Evolutionary conservation across 2,329 filamentous ascomycete genomes (phyloP), one percentile per base, ranked within the genome.

Genomic region (Dactylellina cionopaga): DNA sequence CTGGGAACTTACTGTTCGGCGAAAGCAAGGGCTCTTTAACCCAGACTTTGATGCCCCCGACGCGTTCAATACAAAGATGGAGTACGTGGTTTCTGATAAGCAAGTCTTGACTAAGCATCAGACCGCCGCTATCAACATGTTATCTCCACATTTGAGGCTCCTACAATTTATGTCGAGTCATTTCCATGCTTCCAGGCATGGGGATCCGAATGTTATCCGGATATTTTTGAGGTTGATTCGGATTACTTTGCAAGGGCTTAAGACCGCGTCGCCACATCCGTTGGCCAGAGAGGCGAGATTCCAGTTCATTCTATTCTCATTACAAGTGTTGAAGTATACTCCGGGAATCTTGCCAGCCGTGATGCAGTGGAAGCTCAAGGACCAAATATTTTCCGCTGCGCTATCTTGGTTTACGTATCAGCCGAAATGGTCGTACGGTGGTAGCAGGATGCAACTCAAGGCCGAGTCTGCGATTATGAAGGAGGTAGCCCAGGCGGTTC

Each of bases 401-500:
- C 83, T 99, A 29, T 88, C 86, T 73, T 99, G 96, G 96, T 99
- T 99, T 80, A 87, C 85, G 37, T 87, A 89, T 75, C 83, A 91
- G 4, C 92, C 93, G 11, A 87, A 88, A 75, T 99, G 95, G 94
- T 96, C 95, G 0, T 98, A 95, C 80, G 95, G 95, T 64, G 95
- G 94, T 77, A 99, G 97, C 79, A 87, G 91, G 51, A 82, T 99
- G 13, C 95, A 99, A 79, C 84, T 98, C 55, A 98, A 96, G 82
- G 94, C 96, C 0, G 95, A 99, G 81, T 75, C 83, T 96, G 15
- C 85, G 98, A 37, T 85, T 11, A 81, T 99, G 73, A 87, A 88
- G 74, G 84, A 82, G 1, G 85, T 92, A 9, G 83, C 86, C 15
- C 70, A 74, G 15, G 73, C 74, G 47, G 56, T 60, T 72, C 29